phyloP scores from a whole-genome alignment of 192 early-diverging fungal species.

The Paraglomus occultum region DNA sequence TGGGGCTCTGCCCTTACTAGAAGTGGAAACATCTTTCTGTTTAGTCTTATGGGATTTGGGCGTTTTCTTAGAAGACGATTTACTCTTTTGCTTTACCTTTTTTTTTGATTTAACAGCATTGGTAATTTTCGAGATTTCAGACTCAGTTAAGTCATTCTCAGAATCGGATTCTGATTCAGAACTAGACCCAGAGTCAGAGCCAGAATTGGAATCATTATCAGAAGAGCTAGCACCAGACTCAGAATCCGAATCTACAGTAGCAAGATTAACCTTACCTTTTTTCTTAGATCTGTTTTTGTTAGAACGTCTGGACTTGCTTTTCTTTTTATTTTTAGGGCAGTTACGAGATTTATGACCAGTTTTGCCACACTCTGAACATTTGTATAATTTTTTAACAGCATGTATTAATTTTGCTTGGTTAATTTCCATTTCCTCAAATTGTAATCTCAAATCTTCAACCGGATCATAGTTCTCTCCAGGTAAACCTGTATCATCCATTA shows the following conservation, averaged over 20 bases:
- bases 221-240: slow-evolving; percentile 11
- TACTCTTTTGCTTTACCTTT: slow-evolving; percentile 16
- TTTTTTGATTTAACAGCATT: slow-evolving; percentile 19
- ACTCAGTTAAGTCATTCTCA: slow-evolving; percentile 14
- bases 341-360: slow-evolving; percentile 23
- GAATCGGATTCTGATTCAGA: slow-evolving; percentile 12
- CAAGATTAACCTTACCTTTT: slow-evolving; percentile 13
- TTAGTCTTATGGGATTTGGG: slow-evolving; percentile 9
- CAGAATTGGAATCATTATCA: slow-evolving; percentile 8
- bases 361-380: slow-evolving; percentile 24
- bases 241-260: slow-evolving; percentile 17
- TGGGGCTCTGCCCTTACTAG: no score
- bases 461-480: slow-evolving; percentile 13
- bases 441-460: slow-evolving; percentile 25
- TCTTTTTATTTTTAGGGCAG: slow-evolving; percentile 10
- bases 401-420: slow-evolving; percentile 20
- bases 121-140: slow-evolving; percentile 15
- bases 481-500: slow-evolving; percentile 15
- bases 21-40: slow-evolving; percentile 11
- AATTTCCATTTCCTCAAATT: slow-evolving; percentile 21
- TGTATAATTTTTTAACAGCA: slow-evolving; percentile 20
- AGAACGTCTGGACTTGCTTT: slow-evolving; percentile 21
- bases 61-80: slow-evolving; percentile 6
- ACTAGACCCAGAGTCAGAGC: background rate
- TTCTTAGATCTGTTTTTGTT: slow-evolving; percentile 24